Percentiles rank a stretch among this genome's conserved stretches.
These are phyloP conservation scores for Fusarium sp. DNA, from an alignment of 2,329 filamentous ascomycete genomes.

Conservation along the genomic window DNA sequence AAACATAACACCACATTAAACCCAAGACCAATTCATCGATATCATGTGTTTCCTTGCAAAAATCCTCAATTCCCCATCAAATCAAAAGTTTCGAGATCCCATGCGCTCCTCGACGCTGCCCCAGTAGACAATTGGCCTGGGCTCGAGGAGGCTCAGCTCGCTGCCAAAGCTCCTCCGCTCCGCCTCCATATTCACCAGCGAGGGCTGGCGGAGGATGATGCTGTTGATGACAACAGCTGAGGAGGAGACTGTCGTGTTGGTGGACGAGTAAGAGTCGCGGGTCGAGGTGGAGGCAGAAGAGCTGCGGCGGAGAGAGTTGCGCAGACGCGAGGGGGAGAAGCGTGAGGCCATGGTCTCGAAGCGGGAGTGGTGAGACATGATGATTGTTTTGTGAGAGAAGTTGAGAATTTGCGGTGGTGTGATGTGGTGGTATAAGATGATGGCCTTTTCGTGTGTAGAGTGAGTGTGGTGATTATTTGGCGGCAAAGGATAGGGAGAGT, in stretches of 20 bases:
- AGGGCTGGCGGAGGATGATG: slow-evolving; percentile 72
- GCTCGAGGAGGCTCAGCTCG: slow-evolving; percentile 72
- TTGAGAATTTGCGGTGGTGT: slow-evolving; percentile 2
- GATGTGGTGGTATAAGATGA: background rate
- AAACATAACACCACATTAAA: slow-evolving; percentile 30
- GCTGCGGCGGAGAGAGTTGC: slow-evolving; percentile 68
- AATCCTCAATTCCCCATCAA: background rate
- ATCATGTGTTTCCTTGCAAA: slow-evolving; percentile 1
- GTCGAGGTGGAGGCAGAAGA: slow-evolving; percentile 60
- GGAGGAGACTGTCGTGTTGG: slow-evolving; percentile 62
- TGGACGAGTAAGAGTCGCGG: slow-evolving; percentile 58
- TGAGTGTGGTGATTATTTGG: background rate
- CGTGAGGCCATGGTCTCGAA: slow-evolving; percentile 67
- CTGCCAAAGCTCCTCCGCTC: slow-evolving; percentile 68
- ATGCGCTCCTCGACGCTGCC: slow-evolving; percentile 75
- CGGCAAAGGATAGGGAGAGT: slow-evolving; percentile 12
- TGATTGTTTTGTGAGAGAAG: background rate
- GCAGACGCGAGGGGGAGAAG: slow-evolving; percentile 66
- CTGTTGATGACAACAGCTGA: slow-evolving; percentile 70
- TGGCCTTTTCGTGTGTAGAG: background rate
- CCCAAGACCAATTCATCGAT: slow-evolving; percentile 6
- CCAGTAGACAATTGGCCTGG: slow-evolving; percentile 75
- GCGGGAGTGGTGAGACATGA: slow-evolving; percentile 54
- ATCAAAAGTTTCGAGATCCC: slow-evolving; percentile 53
- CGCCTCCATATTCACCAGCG: slow-evolving; percentile 70